phyloP scores from a whole-genome alignment of 768 basidiomycete species.

The Exsudoporus frostii region DNA sequence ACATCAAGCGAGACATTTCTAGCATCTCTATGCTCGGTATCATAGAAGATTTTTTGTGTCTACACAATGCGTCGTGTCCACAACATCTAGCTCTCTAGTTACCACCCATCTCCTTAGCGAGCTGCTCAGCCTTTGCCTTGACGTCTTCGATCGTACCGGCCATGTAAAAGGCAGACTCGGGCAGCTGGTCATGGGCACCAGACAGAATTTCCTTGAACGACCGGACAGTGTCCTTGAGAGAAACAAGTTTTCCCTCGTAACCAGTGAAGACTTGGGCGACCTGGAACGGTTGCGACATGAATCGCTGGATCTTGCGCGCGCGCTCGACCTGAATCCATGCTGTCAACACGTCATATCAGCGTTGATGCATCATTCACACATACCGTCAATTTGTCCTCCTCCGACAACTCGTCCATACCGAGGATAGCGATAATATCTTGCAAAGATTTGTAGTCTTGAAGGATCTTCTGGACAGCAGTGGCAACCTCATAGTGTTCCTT shows the following conservation, averaged over 20 bases:
- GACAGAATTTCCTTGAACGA: slow-evolving; percentile 98
- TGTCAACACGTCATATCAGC: slow-evolving; percentile 2
- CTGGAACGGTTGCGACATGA: slow-evolving; percentile 99
- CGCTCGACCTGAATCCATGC: slow-evolving; percentile 73
- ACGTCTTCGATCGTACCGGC: slow-evolving; percentile 95
- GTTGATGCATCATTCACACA: neutral
- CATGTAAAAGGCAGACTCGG: slow-evolving; percentile 99
- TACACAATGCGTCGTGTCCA: slow-evolving; percentile 13
- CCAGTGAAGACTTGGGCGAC: slow-evolving; percentile 99
- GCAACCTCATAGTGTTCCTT: slow-evolving; percentile 95
- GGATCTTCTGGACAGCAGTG: slow-evolving; percentile 95
- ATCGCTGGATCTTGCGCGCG: slow-evolving; percentile 97
- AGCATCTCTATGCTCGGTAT: slow-evolving; percentile 2
- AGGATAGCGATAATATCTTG: slow-evolving; percentile 99
- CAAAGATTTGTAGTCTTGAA: slow-evolving; percentile 94
- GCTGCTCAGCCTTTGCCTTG: slow-evolving; percentile 95
- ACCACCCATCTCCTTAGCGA: slow-evolving; percentile 87
- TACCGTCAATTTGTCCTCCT: slow-evolving; percentile 94
- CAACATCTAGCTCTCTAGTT: slow-evolving; percentile 27
- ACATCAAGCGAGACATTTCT: too few species aligned
- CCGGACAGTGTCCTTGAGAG: slow-evolving; percentile 92
- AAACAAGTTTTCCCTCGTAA: slow-evolving; percentile 95
- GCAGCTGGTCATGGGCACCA: slow-evolving; percentile 82
- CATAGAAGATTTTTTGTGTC: slow-evolving; percentile 3
- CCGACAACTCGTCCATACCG: slow-evolving; percentile 99